Percentiles rank a stretch among this genome's conserved stretches.
These are phyloP conservation scores for Aspergillus versicolor DNA, from an alignment of 2,329 filamentous ascomycete species.

Conservation along the genomic window DNA sequence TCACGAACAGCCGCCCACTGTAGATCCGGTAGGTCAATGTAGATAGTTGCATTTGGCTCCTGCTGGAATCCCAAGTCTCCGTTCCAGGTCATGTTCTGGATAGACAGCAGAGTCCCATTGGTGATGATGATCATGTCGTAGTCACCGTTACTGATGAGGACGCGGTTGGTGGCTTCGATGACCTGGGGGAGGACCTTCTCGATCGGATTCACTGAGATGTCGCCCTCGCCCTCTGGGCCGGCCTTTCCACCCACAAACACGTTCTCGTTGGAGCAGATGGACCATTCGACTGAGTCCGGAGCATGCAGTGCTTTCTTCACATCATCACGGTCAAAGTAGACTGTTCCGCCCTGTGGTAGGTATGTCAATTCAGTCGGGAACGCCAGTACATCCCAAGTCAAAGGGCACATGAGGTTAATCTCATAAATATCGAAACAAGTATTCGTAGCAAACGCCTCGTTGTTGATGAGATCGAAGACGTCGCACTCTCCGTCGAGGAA, in stretches of 20 bases:
- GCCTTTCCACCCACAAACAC: constrained; percentile 49
- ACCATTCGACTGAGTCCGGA: constrained; percentile 35
- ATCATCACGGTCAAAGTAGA: constrained; percentile 71
- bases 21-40: constrained; percentile 48
- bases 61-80: constrained; percentile 69
- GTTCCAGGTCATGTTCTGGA: constrained; percentile 84
- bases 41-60: constrained; percentile 55
- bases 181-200: constrained; percentile 47
- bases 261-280: constrained; percentile 33
- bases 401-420: constrained; percentile 69
- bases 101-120: constrained; percentile 69
- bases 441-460: constrained; percentile 59
- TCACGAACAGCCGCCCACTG: constrained; percentile 53
- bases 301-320: constrained; percentile 70
- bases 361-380: constrained; percentile 59
- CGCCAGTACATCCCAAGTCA: constrained; percentile 67
- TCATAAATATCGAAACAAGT: constrained; percentile 80
- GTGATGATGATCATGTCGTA: constrained; percentile 70
- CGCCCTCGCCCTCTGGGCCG: constrained; percentile 33
- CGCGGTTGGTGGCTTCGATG: constrained; percentile 61
- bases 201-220: constrained; percentile 53
- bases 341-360: constrained; percentile 57
- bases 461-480: constrained; percentile 57
- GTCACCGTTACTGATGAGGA: constrained; percentile 71
- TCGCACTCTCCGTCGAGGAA: constrained; percentile 55